phyloP scores from a whole-genome alignment of 2,329 filamentous ascomycete species.

The Mycosphaerella arachidis region DNA sequence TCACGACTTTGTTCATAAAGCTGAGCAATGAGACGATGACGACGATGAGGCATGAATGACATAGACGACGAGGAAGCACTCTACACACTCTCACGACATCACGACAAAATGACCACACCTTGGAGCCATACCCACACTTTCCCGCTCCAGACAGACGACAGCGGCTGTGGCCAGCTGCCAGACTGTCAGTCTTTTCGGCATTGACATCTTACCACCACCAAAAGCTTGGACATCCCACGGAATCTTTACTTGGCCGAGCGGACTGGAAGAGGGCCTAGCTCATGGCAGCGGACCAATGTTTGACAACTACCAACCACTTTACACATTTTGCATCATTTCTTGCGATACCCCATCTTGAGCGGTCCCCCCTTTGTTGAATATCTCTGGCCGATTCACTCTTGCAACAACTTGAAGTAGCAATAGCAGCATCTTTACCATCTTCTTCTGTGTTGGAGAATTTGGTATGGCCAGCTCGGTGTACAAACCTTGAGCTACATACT shows the following conservation, averaged over 20 bases:
- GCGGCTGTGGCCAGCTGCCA: constrained; percentile 16
- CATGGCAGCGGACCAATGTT: background rate
- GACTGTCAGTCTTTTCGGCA: constrained; percentile 11
- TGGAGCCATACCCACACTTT: constrained; percentile 3
- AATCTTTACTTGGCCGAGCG: background rate
- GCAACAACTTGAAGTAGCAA: background rate
- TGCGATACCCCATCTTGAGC: constrained; percentile 14
- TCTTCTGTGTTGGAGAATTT: constrained; percentile 1
- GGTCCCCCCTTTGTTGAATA: constrained; percentile 1
- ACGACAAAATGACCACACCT: constrained; percentile 4
- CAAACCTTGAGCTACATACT: constrained; percentile 9
- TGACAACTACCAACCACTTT: too few species aligned
- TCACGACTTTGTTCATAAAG: constrained; percentile 15
- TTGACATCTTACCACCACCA: constrained; percentile 1
- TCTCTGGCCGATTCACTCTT: constrained; percentile 1
- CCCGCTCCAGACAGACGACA: constrained; percentile 12
- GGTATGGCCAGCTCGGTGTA: constrained; percentile 4
- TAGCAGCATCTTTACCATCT: background rate
- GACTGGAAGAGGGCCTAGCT: background rate
- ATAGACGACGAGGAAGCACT: constrained; percentile 3
- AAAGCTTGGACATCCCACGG: background rate
- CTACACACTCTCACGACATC: constrained; percentile 2
- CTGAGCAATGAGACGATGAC: constrained; percentile 11
- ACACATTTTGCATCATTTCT: constrained; percentile 14
- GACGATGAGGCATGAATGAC: constrained; percentile 2